A percentile compares a stretch with the other conserved stretches of the same genome.
Conservation (phyloP, 1,284 basidiomycete species). For the Cerrena zonata region DNA sequence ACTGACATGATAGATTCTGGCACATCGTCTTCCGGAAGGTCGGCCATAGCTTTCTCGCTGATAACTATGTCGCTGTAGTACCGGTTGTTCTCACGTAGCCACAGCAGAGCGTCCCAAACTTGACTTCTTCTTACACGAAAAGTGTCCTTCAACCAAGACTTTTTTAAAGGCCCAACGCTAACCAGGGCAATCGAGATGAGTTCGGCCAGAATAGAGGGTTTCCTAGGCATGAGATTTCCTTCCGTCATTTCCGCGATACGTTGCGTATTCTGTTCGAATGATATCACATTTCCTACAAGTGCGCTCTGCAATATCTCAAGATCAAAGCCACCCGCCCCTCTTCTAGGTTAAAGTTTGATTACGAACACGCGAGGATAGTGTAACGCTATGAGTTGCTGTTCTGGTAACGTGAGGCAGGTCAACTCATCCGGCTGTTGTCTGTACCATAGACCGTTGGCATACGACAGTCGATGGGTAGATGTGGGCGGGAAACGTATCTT, state of each 20-base stretch:
- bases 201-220: constrained; percentile 23
- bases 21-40: constrained; percentile 29
- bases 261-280: constrained; percentile 22
- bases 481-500: no score
- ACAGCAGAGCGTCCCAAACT: constrained; percentile 16
- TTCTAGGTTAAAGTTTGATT: constrained; percentile 26
- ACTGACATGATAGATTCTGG: constrained; percentile 24
- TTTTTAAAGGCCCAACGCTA: constrained; percentile 24
- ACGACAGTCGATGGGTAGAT: no score
- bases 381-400: constrained; percentile 19
- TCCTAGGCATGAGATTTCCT: constrained; percentile 30
- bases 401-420: background rate
- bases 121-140: constrained; percentile 20
- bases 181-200: constrained; percentile 31
- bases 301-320: constrained; percentile 19
- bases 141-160: constrained; percentile 17
- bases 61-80: constrained; percentile 30
- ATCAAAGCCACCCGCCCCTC: background rate
- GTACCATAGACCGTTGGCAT: background rate
- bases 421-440: background rate
- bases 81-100: constrained; percentile 30
- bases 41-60: constrained; percentile 14
- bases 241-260: constrained; percentile 26
- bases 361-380: constrained; percentile 27
- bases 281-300: constrained; percentile 31